Conservation (phyloP, 805 yeast genomes). For the Wickerhamomyces queroliae region DNA sequence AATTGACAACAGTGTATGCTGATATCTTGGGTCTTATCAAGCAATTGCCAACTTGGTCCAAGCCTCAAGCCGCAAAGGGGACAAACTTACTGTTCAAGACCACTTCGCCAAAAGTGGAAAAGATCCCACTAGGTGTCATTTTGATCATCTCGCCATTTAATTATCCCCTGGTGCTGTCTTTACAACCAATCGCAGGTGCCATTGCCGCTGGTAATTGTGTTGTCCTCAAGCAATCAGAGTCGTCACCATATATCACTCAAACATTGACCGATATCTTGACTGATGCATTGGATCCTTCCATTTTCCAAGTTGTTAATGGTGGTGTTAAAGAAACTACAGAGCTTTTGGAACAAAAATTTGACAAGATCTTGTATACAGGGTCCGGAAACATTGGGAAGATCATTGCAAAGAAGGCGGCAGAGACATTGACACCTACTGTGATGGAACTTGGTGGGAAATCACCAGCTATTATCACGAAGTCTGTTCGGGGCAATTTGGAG, state of each 20-base stretch:
- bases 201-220: conserved; percentile 83
- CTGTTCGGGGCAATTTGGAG: conserved; percentile 36
- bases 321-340: conserved; percentile 57
- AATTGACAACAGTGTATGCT: conserved; percentile 40
- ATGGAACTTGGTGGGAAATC: conserved; percentile 92
- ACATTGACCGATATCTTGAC: conserved; percentile 52
- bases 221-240: conserved; percentile 45
- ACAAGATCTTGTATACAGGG: conserved; percentile 86
- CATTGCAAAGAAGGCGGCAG: conserved; percentile 78
- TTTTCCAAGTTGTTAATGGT: conserved; percentile 66
- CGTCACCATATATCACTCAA: conserved; percentile 54
- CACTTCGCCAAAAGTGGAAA: conserved; percentile 10
- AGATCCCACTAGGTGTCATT: conserved; percentile 55
- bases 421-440: conserved; percentile 70
- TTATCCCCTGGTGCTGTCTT: conserved; percentile 61
- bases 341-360: conserved; percentile 58
- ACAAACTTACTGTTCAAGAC: conserved; percentile 14
- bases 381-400: conserved; percentile 69
- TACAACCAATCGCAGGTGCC: conserved; percentile 72
- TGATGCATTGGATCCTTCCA: conserved; percentile 47
- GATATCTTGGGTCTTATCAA: conserved; percentile 59
- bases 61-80: conserved; percentile 32
- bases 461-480: conserved; percentile 66
- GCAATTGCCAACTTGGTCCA: conserved; percentile 55
- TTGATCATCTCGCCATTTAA: conserved; percentile 77